These are phyloP conservation scores for Lactarius quietus DNA, from an alignment of 768 basidiomycete species.

Conservation along the genomic window DNA sequence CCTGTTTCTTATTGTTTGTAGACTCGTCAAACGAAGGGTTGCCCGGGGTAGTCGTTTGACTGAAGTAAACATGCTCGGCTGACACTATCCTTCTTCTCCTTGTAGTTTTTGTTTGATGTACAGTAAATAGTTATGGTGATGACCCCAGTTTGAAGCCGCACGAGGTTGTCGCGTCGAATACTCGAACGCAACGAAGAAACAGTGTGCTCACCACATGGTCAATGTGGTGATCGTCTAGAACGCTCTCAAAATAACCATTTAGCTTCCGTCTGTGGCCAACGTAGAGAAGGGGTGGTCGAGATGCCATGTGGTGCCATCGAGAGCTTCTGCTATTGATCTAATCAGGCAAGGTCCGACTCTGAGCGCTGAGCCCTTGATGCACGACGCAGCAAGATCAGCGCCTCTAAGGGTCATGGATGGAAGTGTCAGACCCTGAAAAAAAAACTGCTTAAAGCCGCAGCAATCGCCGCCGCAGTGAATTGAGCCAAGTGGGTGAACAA, in stretches of 20 bases:
- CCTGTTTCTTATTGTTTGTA: slow-evolving; percentile 5
- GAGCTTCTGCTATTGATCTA: background rate
- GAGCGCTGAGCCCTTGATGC: too few relatives aligned
- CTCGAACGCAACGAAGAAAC: background rate
- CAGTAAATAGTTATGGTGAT: background rate
- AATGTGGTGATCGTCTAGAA: background rate
- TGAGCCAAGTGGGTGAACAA: background rate
- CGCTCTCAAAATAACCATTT: too few relatives aligned
- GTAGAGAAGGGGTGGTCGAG: background rate
- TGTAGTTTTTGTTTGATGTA: background rate
- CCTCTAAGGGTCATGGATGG: background rate
- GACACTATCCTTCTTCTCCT: background rate
- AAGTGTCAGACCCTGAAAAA: background rate
- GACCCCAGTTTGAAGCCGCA: background rate
- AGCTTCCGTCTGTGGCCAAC: too few relatives aligned
- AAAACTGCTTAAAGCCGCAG: background rate
- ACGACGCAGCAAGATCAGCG: background rate
- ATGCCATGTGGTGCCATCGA: background rate
- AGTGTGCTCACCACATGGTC: background rate
- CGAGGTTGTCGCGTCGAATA: background rate
- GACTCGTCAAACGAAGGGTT: slow-evolving; percentile 14
- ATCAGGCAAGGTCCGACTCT: too few relatives aligned
- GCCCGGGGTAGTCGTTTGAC: background rate
- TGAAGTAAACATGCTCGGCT: slow-evolving; percentile 13
- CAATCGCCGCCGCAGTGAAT: background rate